These are phyloP conservation scores for Orbilia oligospora DNA, from an alignment of 2,329 filamentous ascomycete species.

Conservation along the genomic window DNA sequence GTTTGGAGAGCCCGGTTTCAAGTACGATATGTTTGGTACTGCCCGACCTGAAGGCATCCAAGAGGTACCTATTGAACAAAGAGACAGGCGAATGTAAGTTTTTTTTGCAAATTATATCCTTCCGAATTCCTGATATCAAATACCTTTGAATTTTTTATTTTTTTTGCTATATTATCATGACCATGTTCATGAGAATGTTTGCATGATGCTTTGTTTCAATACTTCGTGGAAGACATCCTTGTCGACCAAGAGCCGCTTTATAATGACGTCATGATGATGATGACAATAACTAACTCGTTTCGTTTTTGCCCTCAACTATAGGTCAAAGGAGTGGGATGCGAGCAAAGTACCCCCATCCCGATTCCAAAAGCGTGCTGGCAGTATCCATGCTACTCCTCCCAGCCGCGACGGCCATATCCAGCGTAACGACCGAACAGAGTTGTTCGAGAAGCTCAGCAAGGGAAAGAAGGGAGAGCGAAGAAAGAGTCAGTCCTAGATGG, in stretches of 20 bases:
- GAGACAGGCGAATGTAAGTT: constrained; percentile 55
- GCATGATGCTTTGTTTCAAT: background rate
- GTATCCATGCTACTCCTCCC: constrained; percentile 77
- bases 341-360: constrained; percentile 77
- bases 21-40: constrained; percentile 56
- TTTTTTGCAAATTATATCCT: background rate
- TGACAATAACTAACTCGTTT: constrained; percentile 15
- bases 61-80: constrained; percentile 26
- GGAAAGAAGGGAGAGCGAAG: constrained; percentile 53
- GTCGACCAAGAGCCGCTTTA: constrained; percentile 26
- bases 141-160: background rate
- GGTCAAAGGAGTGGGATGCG: constrained; percentile 70
- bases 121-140: background rate
- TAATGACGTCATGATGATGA: constrained; percentile 58
- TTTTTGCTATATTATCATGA: too few relatives aligned
- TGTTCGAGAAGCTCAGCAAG: constrained; percentile 70
- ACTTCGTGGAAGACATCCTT: background rate
- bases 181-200: background rate
- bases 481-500: constrained; percentile 61
- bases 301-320: constrained; percentile 57
- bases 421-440: constrained; percentile 74
- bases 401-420: constrained; percentile 77
- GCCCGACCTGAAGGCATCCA: constrained; percentile 35
- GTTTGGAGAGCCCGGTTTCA: constrained; percentile 38
- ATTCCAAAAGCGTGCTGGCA: constrained; percentile 79